Evolutionary conservation across 1,284 basidiomycete genomes (phyloP), one percentile per base, ranked within the genome.

Genomic region (Cryptococcus neoformans): DNA sequence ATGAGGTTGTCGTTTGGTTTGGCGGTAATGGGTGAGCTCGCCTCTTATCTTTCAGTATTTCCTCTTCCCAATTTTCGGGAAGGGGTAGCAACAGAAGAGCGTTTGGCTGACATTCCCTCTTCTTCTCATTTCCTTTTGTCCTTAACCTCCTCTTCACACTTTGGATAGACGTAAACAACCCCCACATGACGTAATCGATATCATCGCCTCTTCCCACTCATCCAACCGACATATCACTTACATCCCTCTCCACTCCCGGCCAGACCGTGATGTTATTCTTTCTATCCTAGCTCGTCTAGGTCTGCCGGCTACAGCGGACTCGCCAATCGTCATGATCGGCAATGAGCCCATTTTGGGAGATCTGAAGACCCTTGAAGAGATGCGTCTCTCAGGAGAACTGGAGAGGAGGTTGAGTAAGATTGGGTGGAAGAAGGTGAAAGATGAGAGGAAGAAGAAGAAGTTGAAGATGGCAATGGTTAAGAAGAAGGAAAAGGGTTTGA

Each of bases 1-100:
- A 64, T 45, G 64, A 69, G 21, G 59, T 76, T 4, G 63, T 74
- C 11, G 59, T 76, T 17, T 76, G 74, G 74, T 73, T 69, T 55
- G 69, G 69, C 34, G 62, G 58, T 37, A 51, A 69, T 44, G 60
- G 62, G 57, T 56, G 40, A 56, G 61, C 28, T 28, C 28, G 28
- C 49, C 41, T 44, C 11, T 44, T 5, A 17, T 14, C 10, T 40
- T 16, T 28, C 4, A 28, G 4, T 28, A 28, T 28, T 28, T 4
- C 28, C 9, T 17, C 17, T 48, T 7, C 16, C 6, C 17, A 6
- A 28, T 2, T 35, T 2, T 35, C 10, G 45, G 12, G 21, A 46
- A 16, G 4, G 7, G 4, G 45, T 16, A 21, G 40, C 40, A 34
- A 10, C 40, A 16, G 3, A 41, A 16, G 16, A 41, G 16, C 3